Conservation (phyloP, 1,284 basidiomycete genomes). For the Rhodotorula sp. region DNA sequence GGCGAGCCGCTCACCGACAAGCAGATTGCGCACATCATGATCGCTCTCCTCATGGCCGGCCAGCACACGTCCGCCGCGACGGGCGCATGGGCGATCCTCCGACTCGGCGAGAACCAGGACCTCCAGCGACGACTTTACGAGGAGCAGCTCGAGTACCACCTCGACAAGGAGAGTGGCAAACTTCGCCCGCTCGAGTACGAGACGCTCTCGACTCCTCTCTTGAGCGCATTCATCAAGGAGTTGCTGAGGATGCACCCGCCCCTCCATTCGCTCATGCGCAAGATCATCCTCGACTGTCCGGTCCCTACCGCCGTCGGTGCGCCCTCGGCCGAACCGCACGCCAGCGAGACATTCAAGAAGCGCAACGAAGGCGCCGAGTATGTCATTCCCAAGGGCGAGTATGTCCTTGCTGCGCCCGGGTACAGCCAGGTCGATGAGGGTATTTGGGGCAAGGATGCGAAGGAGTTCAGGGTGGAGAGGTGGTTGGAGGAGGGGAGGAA, state of each 20-base stretch:
- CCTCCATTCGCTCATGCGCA: slow-evolving; percentile 76
- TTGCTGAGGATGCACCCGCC: slow-evolving; percentile 65
- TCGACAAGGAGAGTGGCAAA: slow-evolving; percentile 67
- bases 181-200: slow-evolving; percentile 83
- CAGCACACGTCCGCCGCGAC: slow-evolving; percentile 96
- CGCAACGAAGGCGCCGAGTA: slow-evolving; percentile 60
- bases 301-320: slow-evolving; percentile 78
- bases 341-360: slow-evolving; percentile 23
- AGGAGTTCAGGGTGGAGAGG: slow-evolving; percentile 72
- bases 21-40: slow-evolving; percentile 94
- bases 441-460: slow-evolving; percentile 70
- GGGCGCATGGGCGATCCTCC: slow-evolving; percentile 86
- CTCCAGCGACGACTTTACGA: slow-evolving; percentile 77
- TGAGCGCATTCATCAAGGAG: slow-evolving; percentile 73
- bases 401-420: slow-evolving; percentile 83
- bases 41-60: slow-evolving; percentile 66
- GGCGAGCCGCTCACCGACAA: slow-evolving; percentile 77
- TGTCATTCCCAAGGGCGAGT: slow-evolving; percentile 88
- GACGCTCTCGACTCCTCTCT: slow-evolving; percentile 71
- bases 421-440: slow-evolving; percentile 82
- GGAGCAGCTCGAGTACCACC: slow-evolving; percentile 84
- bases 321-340: slow-evolving; percentile 54
- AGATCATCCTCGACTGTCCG: slow-evolving; percentile 77
- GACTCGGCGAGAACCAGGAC: slow-evolving; percentile 76
- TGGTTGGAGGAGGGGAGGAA: slow-evolving; percentile 79